A percentile compares a stretch with the other conserved stretches of the same genome.
These are phyloP conservation scores for Starmera caribaea DNA, from an alignment of 805 yeast species.

Conservation along the genomic window DNA sequence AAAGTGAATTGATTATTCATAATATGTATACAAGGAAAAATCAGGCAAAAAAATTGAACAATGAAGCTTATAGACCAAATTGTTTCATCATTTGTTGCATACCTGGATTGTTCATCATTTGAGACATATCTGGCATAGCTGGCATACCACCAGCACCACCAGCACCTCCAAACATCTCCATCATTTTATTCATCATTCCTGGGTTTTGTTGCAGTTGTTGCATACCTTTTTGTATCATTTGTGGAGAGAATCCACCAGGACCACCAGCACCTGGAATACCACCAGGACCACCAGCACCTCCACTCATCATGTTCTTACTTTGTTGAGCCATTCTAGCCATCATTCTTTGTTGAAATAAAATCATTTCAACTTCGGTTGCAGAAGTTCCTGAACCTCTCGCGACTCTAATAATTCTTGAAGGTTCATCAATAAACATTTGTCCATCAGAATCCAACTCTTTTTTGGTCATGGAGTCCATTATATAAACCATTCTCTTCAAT, in stretches of 20 bases:
- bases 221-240: conserved; percentile 42
- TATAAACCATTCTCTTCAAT: conserved; percentile 80
- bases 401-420: conserved; percentile 77
- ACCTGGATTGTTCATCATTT: conserved; percentile 31
- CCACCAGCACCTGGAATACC: conserved; percentile 33
- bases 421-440: conserved; percentile 64
- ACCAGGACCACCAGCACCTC: conserved; percentile 44
- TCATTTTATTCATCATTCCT: conserved; percentile 63
- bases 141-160: conserved; percentile 18
- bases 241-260: conserved; percentile 38
- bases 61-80: conserved; percentile 24
- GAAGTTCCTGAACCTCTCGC: conserved; percentile 94
- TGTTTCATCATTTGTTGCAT: conserved; percentile 40
- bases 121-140: conserved; percentile 30
- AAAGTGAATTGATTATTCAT: not conserved
- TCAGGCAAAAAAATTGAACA: not conserved
- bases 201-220: conserved; percentile 62
- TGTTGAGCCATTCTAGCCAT: conserved; percentile 89
- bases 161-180: conserved; percentile 46
- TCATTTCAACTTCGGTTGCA: conserved; percentile 88
- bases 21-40: not conserved
- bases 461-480: conserved; percentile 94
- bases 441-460: conserved; percentile 90
- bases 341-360: conserved; percentile 82
- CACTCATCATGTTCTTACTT: conserved; percentile 39